Conservation (phyloP, 1,284 basidiomycete genomes). For the Dichomitus squalens region DNA sequence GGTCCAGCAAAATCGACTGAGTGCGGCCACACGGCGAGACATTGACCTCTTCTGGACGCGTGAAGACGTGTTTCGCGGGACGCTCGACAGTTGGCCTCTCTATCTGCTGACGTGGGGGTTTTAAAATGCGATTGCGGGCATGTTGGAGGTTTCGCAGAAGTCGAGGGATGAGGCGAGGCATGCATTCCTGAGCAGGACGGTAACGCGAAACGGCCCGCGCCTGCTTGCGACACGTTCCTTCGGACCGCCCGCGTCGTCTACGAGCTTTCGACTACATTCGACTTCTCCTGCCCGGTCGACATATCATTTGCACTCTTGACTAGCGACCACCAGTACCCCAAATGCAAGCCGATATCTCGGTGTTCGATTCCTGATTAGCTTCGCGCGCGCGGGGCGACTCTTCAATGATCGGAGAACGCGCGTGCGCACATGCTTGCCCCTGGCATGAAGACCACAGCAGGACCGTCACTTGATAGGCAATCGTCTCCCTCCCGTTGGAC, state of each 20-base stretch:
- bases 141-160: conserved; percentile 48
- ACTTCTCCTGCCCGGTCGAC: not conserved
- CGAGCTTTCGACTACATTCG: not conserved
- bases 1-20: conserved; percentile 28
- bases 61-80: not conserved
- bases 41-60: conserved; percentile 24
- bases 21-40: conserved; percentile 23
- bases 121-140: conserved; percentile 13
- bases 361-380: not conserved
- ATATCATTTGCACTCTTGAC: not conserved
- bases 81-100: not conserved
- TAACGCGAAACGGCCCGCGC: not conserved
- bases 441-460: not conserved
- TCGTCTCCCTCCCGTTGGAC: conserved; percentile 13
- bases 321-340: not conserved
- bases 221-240: not conserved
- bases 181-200: conserved; percentile 29
- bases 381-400: not conserved
- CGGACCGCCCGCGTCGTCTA: not conserved
- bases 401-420: conserved; percentile 1
- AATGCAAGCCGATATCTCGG: too few species aligned
- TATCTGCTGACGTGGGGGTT: not conserved
- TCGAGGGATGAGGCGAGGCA: conserved; percentile 71
- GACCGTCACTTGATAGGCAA: conserved; percentile 31
- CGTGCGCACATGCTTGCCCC: conserved; percentile 4